Evolutionary conservation across 2,329 filamentous ascomycete genomes (phyloP), one percentile per base, ranked within the genome.

Genomic region (Penicillium aurantiogriseum): DNA sequence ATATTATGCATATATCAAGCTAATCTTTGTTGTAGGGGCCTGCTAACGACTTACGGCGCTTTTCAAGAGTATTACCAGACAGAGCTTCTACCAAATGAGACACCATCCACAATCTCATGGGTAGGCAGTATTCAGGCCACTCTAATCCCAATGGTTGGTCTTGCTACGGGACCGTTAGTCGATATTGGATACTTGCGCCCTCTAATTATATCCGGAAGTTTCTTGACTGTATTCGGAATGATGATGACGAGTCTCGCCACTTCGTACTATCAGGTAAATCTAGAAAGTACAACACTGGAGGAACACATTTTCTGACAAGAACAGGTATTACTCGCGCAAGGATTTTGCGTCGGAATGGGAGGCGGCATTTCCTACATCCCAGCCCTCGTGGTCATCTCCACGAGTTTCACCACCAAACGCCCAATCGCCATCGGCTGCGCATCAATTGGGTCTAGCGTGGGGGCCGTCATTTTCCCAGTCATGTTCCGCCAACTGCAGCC

Each of bases 401-500:
- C 66, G 2, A 57, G 64, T 43, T 72, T 73, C 48, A 77, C 76
- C 2, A 79, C 70, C 2, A 81, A 81, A 39, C 77, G 81, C 2
- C 80, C 79, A 0, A 74, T 86, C 1, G 85, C 85, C 1, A 78
- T 87, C 25, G 83, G 83, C 0, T 76, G 83, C 9, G 79, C 80
- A 1, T 83, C 84, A 0, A 80, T 81, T 0, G 86, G 86, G 4
- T 83, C 82, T 17, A 80, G 79, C 0, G 80, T 82, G 0, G 86
- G 86, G 0, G 85, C 85, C 0, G 77, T 87, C 23, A 76, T 87
- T 5, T 88, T 85, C 65, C 85, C 85, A 0, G 74, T 83, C 2
- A 77, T 82, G 48, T 76, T 80, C 4, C 73, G 77, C 52, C 80
- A 85, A 55, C 71, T 87, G 0, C 74, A 85, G 7, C 80, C 83